Evolutionary conservation across 495 filamentous ascomycete species (phyloP), one percentile per base, ranked within the genome.

Genomic region (Penicillium soppii): DNA sequence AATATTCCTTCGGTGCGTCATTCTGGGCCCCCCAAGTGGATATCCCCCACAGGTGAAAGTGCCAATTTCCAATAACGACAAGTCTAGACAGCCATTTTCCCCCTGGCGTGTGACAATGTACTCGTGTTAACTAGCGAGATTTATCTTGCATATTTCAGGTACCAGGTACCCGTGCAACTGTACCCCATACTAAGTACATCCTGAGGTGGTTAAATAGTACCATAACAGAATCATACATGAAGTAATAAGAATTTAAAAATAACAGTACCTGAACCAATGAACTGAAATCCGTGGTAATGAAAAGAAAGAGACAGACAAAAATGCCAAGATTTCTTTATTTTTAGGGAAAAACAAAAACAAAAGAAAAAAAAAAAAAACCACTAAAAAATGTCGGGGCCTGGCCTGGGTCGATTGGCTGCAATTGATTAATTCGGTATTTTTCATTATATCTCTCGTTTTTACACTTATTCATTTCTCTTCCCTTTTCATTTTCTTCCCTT

Each of bases 91-190:
- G 7, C 29, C 29, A 12, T 10, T 32, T 5, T 32, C 13, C 29
- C 23, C 7, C 25, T 43, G 17, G 37, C 12, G 41, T 43, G 41
- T 43, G 41, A 33, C 42, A 6, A 1, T 7, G 35, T 12, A 8
- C 29, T 33, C 29, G 29, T 32, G 29, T 32, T 32, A 32, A 32
- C 29, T 25, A 32, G 26, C 40, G 41, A 43, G 43, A 35, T n/a
- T n/a, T n/a, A n/a, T 21, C 32, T n/a, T 39, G 13, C 30, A 23
- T 7, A 35, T 7, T 7, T 16, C 46, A 62, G 59, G 59, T 62
- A 59, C 56, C 52, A 56, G 59, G 48, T 53, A 59, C 55, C 27
- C 37, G 53, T 54, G 50, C 26, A 40, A 58, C 55, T 40, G 15
- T 33, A 16, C 6, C n/a, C n/a, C n/a, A n/a, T n/a, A n/a, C n/a